A percentile compares a stretch with the other conserved stretches of the same genome.
Conservation (phyloP, 208 protist genomes). For the Wallacemonas collosoma region DNA sequence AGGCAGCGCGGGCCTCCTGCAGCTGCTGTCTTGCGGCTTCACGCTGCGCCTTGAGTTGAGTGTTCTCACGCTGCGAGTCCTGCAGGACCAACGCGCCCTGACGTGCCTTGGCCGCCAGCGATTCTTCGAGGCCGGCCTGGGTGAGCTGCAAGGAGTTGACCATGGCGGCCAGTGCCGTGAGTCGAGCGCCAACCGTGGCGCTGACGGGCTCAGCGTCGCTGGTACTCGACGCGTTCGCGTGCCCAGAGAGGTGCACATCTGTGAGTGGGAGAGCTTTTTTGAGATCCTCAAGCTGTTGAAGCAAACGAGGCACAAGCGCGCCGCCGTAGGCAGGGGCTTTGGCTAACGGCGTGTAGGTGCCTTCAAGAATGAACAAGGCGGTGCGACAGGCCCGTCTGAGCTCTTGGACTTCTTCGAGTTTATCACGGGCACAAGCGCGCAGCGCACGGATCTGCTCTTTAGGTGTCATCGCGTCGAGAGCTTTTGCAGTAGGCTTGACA, state of each 20-base stretch:
- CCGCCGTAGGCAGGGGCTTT: slow-evolving; percentile 40
- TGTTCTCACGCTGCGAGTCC: slow-evolving; percentile 20
- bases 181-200: slow-evolving; percentile 32
- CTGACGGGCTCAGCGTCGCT: not conserved
- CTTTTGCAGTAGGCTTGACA: slow-evolving; percentile 11
- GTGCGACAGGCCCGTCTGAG: slow-evolving; percentile 35
- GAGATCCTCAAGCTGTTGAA: slow-evolving; percentile 46
- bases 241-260: slow-evolving; percentile 11
- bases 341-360: slow-evolving; percentile 21
- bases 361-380: slow-evolving; percentile 48
- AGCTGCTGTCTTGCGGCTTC: not conserved
- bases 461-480: slow-evolving; percentile 15
- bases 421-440: slow-evolving; percentile 21
- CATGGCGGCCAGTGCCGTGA: slow-evolving; percentile 35
- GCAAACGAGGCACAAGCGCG: slow-evolving; percentile 44
- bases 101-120: slow-evolving; percentile 36
- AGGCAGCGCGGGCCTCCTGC: not conserved
- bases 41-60: not conserved
- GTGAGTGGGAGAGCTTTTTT: slow-evolving; percentile 32
- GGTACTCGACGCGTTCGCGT: slow-evolving; percentile 9
- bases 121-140: slow-evolving; percentile 46
- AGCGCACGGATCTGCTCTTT: slow-evolving; percentile 16
- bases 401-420: slow-evolving; percentile 49
- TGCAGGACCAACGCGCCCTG: slow-evolving; percentile 38
- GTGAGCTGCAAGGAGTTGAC: slow-evolving; percentile 43